Conservation (phyloP, 202 grass and related monocot species). For the Setaria italica region DNA sequence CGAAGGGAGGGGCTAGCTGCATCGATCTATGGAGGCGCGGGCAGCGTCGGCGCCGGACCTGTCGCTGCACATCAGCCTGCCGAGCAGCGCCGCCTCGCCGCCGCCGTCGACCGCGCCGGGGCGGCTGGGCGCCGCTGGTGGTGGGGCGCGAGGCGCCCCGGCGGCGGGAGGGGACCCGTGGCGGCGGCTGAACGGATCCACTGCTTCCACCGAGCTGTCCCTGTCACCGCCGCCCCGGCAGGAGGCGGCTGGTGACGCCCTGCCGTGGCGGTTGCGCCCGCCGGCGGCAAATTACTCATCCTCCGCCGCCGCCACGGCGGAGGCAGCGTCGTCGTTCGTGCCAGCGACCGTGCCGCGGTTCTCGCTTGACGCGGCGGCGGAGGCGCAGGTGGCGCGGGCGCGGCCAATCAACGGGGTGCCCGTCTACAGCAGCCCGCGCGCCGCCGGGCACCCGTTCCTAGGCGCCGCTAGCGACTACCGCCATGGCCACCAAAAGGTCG, state of each 20-base stretch:
- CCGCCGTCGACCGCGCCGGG: slow-evolving; percentile 11
- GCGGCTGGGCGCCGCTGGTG: slow-evolving; percentile 29
- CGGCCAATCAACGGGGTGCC: slow-evolving; percentile 75
- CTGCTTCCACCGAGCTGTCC: slow-evolving; percentile 72
- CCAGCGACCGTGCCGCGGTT: slow-evolving; percentile 18
- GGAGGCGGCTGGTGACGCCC: background rate
- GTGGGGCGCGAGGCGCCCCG: background rate
- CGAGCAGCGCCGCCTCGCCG: slow-evolving; percentile 5
- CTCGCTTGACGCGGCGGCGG: background rate
- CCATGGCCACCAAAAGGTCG: slow-evolving; percentile 28
- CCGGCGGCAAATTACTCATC: background rate
- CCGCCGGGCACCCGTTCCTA: slow-evolving; percentile 35
- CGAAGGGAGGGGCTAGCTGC: background rate
- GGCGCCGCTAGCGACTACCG: slow-evolving; percentile 5
- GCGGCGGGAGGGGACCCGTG: slow-evolving; percentile 43
- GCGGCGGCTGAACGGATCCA: slow-evolving; percentile 37
- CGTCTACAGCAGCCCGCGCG: slow-evolving; percentile 42
- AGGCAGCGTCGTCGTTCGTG: background rate
- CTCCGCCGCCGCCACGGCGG: background rate
- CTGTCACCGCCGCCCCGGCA: slow-evolving; percentile 58
- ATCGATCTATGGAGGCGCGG: slow-evolving; percentile 60
- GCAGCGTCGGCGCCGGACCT: slow-evolving; percentile 66
- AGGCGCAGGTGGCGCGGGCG: background rate
- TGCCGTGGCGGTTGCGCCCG: slow-evolving; percentile 37
- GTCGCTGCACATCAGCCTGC: slow-evolving; percentile 83